A percentile compares a stretch with the other conserved stretches of the same genome.
Conservation (phyloP, 192 early-diverging fungal species). For the Dispira simplex region DNA sequence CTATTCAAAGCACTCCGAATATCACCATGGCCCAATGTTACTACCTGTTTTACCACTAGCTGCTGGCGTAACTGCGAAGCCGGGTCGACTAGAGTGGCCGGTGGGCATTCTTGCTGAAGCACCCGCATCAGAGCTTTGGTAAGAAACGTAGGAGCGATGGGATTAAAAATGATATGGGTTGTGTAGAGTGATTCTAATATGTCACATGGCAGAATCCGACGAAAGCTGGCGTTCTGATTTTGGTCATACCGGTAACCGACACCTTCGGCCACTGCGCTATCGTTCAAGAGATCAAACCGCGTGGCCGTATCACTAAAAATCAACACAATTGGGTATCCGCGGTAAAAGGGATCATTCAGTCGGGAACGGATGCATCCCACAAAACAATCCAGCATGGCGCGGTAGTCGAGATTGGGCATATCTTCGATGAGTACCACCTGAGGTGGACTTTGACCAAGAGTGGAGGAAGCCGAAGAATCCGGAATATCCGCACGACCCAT, state of each 20-base stretch:
- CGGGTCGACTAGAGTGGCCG: not conserved
- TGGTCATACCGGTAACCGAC: not conserved
- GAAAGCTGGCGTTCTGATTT: constrained; percentile 11
- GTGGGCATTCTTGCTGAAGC: constrained; percentile 18
- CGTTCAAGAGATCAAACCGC: constrained; percentile 18
- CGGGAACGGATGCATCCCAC: constrained; percentile 27
- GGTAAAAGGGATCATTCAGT: constrained; percentile 14
- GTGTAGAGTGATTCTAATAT: constrained; percentile 17
- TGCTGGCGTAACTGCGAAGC: not conserved
- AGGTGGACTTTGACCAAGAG: no score
- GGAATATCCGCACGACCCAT: constrained; percentile 3
- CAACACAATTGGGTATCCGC: constrained; percentile 25
- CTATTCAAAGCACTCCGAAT: constrained; percentile 38
- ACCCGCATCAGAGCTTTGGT: constrained; percentile 36
- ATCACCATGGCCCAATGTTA: constrained; percentile 35
- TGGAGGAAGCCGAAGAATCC: constrained; percentile 3
- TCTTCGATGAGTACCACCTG: constrained; percentile 43
- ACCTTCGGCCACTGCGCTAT: constrained; percentile 1
- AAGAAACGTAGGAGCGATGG: constrained; percentile 44
- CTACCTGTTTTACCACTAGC: constrained; percentile 14
- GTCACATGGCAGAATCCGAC: constrained; percentile 18
- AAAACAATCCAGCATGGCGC: constrained; percentile 32
- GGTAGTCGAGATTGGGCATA: constrained; percentile 33
- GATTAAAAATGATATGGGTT: constrained; percentile 33
- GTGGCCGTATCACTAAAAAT: constrained; percentile 23